phyloP scores from a whole-genome alignment of 169 alveolate species.

The Babesia ovata region DNA sequence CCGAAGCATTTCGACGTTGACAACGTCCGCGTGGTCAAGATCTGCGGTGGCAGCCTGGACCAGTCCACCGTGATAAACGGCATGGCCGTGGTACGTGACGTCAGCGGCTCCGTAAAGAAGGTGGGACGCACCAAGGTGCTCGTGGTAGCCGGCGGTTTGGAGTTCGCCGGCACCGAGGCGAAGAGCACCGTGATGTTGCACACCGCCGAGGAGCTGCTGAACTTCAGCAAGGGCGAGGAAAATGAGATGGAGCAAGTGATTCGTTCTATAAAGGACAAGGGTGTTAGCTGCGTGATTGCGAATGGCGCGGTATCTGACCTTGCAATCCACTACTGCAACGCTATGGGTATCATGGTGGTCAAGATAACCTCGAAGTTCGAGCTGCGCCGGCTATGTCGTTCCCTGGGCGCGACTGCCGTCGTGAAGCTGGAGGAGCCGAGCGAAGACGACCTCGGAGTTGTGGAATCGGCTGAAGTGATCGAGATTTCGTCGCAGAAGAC shows the following conservation, averaged over 20 bases:
- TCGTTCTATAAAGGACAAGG: slow-evolving; percentile 85
- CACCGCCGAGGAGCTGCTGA: slow-evolving; percentile 93
- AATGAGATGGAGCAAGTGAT: slow-evolving; percentile 87
- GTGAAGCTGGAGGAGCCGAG: slow-evolving; percentile 92
- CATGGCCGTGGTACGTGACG: slow-evolving; percentile 88
- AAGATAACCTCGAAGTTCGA: slow-evolving; percentile 93
- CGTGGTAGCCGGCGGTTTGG: slow-evolving; percentile 96
- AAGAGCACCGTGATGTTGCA: slow-evolving; percentile 97
- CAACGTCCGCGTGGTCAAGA: slow-evolving; percentile 95
- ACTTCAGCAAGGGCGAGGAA: slow-evolving; percentile 92
- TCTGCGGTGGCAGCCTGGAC: slow-evolving; percentile 93
- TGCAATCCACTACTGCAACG: slow-evolving; percentile 96
- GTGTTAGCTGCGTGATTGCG: slow-evolving; percentile 90
- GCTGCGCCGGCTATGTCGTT: slow-evolving; percentile 92
- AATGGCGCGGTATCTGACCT: slow-evolving; percentile 95
- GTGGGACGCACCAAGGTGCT: slow-evolving; percentile 92
- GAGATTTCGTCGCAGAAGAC: slow-evolving; percentile 93
- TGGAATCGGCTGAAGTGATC: slow-evolving; percentile 86
- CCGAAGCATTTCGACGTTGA: slow-evolving; percentile 93
- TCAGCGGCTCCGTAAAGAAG: slow-evolving; percentile 91
- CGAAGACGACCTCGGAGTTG: slow-evolving; percentile 95
- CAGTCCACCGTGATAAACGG: slow-evolving; percentile 91
- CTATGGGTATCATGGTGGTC: slow-evolving; percentile 91
- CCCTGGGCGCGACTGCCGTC: slow-evolving; percentile 93
- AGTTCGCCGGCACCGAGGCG: slow-evolving; percentile 95